These are phyloP conservation scores for Trichoderma koningiopsis DNA, from an alignment of 2,329 filamentous ascomycete species.

Conservation along the genomic window DNA sequence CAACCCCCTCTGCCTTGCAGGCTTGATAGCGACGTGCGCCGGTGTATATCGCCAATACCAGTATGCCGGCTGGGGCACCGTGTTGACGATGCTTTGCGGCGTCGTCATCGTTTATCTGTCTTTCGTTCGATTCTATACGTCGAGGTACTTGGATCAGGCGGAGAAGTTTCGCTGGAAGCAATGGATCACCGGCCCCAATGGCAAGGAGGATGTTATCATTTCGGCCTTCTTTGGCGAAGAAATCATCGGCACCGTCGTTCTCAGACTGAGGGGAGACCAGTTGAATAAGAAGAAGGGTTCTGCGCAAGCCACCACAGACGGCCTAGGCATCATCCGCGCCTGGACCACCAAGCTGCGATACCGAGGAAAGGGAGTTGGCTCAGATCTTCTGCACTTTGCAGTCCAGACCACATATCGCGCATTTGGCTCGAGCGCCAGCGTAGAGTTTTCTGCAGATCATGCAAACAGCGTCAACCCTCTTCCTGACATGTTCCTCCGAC, in stretches of 20 bases:
- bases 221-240: conserved; percentile 67
- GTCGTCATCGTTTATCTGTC: conserved; percentile 65
- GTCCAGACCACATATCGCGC: conserved; percentile 64
- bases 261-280: conserved; percentile 55
- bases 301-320: conserved; percentile 43
- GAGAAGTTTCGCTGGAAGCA: conserved; percentile 65
- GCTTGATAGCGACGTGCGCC: conserved; percentile 45
- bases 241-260: conserved; percentile 69
- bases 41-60: conserved; percentile 46
- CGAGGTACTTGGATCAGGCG: conserved; percentile 64
- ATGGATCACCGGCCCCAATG: conserved; percentile 46
- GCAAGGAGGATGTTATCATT: conserved; percentile 57
- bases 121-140: conserved; percentile 60
- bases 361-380: conserved; percentile 69
- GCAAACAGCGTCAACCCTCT: conserved; percentile 68
- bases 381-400: conserved; percentile 71
- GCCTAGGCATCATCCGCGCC: conserved; percentile 69
- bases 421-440: conserved; percentile 60
- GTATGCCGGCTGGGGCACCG: conserved; percentile 45
- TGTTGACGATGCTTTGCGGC: conserved; percentile 59
- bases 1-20: conserved; percentile 57
- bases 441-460: conserved; percentile 75
- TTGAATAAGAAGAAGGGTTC: not conserved
- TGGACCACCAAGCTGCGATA: conserved; percentile 78
- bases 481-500: conserved; percentile 59